Percentiles rank a stretch among this genome's conserved stretches.
Conservation (phyloP, 257 asterid species). For the Scutellaria minor region DNA sequence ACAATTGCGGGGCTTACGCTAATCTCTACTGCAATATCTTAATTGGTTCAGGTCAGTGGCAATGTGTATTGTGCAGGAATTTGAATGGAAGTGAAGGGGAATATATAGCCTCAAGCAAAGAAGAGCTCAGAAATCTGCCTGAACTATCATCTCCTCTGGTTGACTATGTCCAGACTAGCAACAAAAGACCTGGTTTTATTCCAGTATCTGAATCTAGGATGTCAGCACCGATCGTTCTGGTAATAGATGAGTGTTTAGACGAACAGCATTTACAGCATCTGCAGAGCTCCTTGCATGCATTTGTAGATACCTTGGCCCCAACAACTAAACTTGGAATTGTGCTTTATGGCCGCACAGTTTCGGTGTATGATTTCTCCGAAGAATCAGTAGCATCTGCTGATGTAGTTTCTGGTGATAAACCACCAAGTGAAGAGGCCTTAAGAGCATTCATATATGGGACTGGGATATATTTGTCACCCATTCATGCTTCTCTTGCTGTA, state of each 20-base stretch:
- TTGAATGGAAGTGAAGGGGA: constrained; percentile 92
- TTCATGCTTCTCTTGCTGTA: constrained; percentile 88
- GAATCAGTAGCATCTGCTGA: constrained; percentile 88
- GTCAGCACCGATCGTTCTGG: constrained; percentile 82
- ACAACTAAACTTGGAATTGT: constrained; percentile 85
- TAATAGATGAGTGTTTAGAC: constrained; percentile 92
- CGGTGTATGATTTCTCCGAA: constrained; percentile 92
- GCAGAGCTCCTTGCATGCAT: constrained; percentile 95
- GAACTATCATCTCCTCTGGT: constrained; percentile 80
- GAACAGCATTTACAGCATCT: constrained; percentile 91
- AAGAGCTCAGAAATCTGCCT: constrained; percentile 74
- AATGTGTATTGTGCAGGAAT: constrained; percentile 84
- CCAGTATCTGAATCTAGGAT: constrained; percentile 83
- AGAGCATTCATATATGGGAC: constrained; percentile 88
- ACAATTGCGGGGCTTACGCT: constrained; percentile 88
- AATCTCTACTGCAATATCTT: constrained; percentile 87
- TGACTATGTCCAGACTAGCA: constrained; percentile 78
- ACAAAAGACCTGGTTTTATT: constrained; percentile 76
- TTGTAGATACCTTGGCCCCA: constrained; percentile 87
- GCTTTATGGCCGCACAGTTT: constrained; percentile 81
- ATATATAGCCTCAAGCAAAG: constrained; percentile 81
- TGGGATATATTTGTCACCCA: constrained; percentile 82
- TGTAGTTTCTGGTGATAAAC: constrained; percentile 77
- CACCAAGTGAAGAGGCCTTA: constrained; percentile 77
- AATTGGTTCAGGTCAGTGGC: constrained; percentile 98